Percentiles rank a stretch among this genome's conserved stretches.
Evolutionary conservation across 192 early-diverging fungal species (phyloP).

Genomic region (Pecoramyces ruminantium): DNA sequence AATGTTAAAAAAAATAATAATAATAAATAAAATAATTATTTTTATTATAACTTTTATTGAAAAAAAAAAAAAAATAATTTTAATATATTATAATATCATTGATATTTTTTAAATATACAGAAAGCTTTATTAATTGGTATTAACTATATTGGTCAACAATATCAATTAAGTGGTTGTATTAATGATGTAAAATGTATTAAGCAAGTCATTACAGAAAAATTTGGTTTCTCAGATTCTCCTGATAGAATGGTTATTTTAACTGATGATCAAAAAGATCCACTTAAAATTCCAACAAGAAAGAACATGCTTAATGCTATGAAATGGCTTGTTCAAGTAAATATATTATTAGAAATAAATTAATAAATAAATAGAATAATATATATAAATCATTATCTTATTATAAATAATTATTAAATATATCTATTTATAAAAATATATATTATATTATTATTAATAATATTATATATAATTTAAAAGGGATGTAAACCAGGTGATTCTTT

Average conservation of each 20-base stretch:
- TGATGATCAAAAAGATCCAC: conserved; percentile 36
- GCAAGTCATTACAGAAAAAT: conserved; percentile 30
- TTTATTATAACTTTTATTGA: too few relatives aligned
- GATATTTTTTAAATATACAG: not conserved
- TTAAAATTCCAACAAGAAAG: conserved; percentile 8
- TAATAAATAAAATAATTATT: too few relatives aligned
- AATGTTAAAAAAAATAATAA: too few relatives aligned
- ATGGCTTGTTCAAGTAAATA: conserved; percentile 10
- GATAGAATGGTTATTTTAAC: conserved; percentile 43
- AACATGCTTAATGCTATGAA: conserved; percentile 15
- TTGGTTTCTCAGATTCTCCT: conserved; percentile 29
- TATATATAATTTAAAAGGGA: not conserved
- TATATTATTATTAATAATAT: too few relatives aligned
- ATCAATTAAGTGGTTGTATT: conserved; percentile 35
- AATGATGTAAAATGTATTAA: conserved; percentile 38
- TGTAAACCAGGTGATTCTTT: conserved; percentile 19
- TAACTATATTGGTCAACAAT: conserved; percentile 59
- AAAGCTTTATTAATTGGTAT: conserved; percentile 81
- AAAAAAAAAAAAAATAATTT: too few relatives aligned
- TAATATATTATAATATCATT: too few relatives aligned
- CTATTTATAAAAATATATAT: too few relatives aligned
- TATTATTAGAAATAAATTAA: too few relatives aligned
- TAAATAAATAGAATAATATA: too few relatives aligned
- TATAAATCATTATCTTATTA: too few relatives aligned
- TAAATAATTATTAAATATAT: too few relatives aligned